Conservation (phyloP, 176 grass and related monocot genomes). For the Oryza punctata region DNA sequence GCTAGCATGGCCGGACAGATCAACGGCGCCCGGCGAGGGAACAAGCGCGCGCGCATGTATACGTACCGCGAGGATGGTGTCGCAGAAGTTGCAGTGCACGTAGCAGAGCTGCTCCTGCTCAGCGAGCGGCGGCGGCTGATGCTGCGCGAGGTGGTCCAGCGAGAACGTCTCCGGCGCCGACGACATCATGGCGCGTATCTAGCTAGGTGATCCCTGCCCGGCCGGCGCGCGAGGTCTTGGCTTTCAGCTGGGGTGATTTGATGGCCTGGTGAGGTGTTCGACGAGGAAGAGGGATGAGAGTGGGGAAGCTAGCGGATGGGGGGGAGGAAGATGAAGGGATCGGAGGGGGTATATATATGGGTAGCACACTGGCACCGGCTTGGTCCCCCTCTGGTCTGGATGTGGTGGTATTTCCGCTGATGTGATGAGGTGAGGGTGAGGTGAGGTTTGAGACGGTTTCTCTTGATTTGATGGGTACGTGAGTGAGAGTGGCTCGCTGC, state of each 20-base stretch:
- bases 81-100: conserved; percentile 98
- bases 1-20: not conserved
- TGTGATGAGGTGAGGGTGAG: conserved; percentile 55
- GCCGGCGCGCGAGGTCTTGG: not conserved
- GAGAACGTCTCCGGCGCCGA: conserved; percentile 70
- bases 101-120: conserved; percentile 99
- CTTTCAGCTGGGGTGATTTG: not conserved
- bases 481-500: conserved; percentile 26
- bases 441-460: conserved; percentile 17
- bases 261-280: not conserved
- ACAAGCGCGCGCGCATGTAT: not conserved
- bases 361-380: not conserved
- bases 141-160: conserved; percentile 54
- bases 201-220: not conserved
- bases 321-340: not conserved
- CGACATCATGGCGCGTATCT: conserved; percentile 45
- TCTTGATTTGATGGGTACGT: conserved; percentile 55
- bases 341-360: conserved; percentile 40
- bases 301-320: not conserved
- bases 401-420: not conserved
- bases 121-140: conserved; percentile 29
- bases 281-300: not conserved
- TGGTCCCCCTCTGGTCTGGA: conserved; percentile 7
- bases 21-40: not conserved
- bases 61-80: conserved; percentile 90